phyloP scores from a whole-genome alignment of 768 basidiomycete genomes.

The Hemileccinum impolitum region DNA sequence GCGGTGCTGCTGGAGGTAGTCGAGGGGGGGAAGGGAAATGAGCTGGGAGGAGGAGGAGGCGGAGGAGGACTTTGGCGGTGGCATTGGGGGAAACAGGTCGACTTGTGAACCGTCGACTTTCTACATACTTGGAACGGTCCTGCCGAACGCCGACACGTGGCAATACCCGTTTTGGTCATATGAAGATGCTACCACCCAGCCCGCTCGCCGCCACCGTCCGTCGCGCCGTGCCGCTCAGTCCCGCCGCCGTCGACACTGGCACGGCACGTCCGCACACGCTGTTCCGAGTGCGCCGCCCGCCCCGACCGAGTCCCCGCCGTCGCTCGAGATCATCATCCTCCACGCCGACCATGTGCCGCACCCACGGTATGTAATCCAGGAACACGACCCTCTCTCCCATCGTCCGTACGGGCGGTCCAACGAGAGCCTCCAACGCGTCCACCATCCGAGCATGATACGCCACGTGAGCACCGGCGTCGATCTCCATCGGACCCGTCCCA shows the following conservation, averaged over 20 bases:
- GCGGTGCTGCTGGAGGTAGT: constrained; percentile 77
- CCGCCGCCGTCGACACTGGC: no score
- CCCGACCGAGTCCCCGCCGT: constrained; percentile 10
- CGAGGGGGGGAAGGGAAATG: constrained; percentile 68
- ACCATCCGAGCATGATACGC: constrained; percentile 41
- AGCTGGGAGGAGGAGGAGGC: constrained; percentile 39
- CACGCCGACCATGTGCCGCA: constrained; percentile 57
- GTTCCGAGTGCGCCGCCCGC: constrained; percentile 56
- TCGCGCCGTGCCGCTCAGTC: constrained; percentile 23
- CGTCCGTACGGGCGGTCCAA: constrained; percentile 40
- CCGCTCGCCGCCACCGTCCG: constrained; percentile 28
- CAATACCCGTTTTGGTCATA: constrained; percentile 3
- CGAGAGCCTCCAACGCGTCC: constrained; percentile 46
- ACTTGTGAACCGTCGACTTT: constrained; percentile 29
- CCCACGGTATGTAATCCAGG: constrained; percentile 68
- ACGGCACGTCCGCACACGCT: constrained; percentile 35
- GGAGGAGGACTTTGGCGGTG: constrained; percentile 14
- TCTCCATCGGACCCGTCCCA: constrained; percentile 32
- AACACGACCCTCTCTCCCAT: constrained; percentile 47
- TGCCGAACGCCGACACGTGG: constrained; percentile 32
- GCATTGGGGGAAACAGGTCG: constrained; percentile 3
- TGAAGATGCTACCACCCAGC: background rate
- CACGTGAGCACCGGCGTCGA: constrained; percentile 42
- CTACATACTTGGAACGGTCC: constrained; percentile 10
- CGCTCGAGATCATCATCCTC: constrained; percentile 46